Evolutionary conservation across 441 rosid species (phyloP), one percentile per base, ranked within the genome.

Genomic region (Populus hybrid): DNA sequence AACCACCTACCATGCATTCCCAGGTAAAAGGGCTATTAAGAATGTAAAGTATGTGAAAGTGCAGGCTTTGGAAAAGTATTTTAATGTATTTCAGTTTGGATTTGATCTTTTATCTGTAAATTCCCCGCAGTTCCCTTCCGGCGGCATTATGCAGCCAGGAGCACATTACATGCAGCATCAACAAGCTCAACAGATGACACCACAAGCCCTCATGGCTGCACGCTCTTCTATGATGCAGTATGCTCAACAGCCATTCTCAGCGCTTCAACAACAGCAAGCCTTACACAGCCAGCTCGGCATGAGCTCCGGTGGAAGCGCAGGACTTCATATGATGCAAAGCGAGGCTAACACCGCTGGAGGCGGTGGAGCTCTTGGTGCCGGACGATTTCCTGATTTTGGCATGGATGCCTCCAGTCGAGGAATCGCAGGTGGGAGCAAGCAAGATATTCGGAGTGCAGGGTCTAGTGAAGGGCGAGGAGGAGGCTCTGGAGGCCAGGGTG

Each of bases 261-360:
- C 92, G 5, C 89, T 93, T 80, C 99, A 96, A 76, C 97, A 91
- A 76, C 98, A 93, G 72, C 94, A 88, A 81, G 90, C 89, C 14
- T 78, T 90, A 81, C 95, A 96, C 38, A 81, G 91, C 86, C 98
- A 96, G 89, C 96, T 94, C 1, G 97, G 97, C 80, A 94, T 94
- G 93, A 91, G 87, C 85, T 91, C 95, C 0, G 92, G 95, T 36
- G 96, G 92, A 75, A 84, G 89, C 83, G 66, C 88, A 7, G 98
- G 99, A 69, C 90, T 96, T 63, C 92, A 92, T 89, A 87, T 93
- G 84, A 88, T 94, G 83, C 98, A 89, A 30, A 92, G 86, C n/a
- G 98, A 96, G 75, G 85, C 83, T 8, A 77, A 85, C 67, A 78
- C 84, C 54, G 92, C 89, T 1, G 92, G 92, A 40, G 86, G 89